Conservation (phyloP, 2,329 filamentous ascomycete genomes). For the Alternaria viburni region DNA sequence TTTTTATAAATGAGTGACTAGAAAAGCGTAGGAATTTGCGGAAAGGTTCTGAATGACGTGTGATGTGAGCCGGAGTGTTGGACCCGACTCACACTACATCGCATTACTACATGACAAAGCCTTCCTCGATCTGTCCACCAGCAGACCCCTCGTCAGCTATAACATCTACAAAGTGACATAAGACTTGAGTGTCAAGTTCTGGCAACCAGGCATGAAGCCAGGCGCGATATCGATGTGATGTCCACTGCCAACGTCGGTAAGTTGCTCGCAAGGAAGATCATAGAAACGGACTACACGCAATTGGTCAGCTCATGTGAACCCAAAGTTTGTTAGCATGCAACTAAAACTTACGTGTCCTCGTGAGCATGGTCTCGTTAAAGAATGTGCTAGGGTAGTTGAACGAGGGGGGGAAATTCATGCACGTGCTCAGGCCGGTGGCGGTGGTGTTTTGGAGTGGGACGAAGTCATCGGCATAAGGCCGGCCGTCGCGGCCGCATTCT, state of each 20-base stretch:
- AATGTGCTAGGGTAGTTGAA: conserved; percentile 10
- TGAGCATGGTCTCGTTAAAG: conserved; percentile 1
- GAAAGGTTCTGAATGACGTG: not conserved
- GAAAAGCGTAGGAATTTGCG: not conserved
- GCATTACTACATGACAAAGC: not conserved
- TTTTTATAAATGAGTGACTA: not conserved
- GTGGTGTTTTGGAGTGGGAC: not conserved
- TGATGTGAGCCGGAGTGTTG: conserved; percentile 3
- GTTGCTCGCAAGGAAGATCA: conserved; percentile 5
- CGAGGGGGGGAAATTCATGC: conserved; percentile 3
- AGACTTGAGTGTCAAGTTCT: conserved; percentile 8
- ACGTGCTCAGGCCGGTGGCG: conserved; percentile 2
- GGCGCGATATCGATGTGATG: conserved; percentile 8
- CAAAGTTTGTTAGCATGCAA: not conserved
- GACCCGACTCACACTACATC: conserved; percentile 1
- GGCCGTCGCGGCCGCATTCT: conserved; percentile 1
- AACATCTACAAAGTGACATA: conserved; percentile 6
- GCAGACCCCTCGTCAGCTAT: not conserved
- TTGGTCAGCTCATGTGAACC: not conserved
- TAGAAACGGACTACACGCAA: conserved; percentile 8
- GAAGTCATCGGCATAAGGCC: conserved; percentile 7
- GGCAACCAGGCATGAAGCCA: conserved; percentile 5
- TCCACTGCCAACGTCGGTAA: not conserved
- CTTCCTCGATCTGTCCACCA: not conserved
- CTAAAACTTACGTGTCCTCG: not conserved